Percentiles rank a stretch among this genome's conserved stretches.
These are phyloP conservation scores for Diaporthe destruens DNA, from an alignment of 2,329 filamentous ascomycete species.

Conservation along the genomic window DNA sequence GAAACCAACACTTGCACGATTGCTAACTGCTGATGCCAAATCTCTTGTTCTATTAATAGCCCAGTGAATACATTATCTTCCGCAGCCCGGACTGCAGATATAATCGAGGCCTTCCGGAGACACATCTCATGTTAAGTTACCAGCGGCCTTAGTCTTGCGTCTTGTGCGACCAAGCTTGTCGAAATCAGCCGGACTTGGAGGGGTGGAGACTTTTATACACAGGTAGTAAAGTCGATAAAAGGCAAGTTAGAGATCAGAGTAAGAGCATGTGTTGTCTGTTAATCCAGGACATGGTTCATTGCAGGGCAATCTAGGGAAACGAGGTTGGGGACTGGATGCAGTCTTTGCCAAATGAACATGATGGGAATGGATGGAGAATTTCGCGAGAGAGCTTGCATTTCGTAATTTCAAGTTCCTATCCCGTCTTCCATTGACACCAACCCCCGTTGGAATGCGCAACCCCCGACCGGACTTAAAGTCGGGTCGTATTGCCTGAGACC, in stretches of 20 bases:
- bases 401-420: background rate
- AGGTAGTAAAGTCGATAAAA: background rate
- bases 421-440: background rate
- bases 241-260: background rate
- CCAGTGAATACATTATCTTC: too few relatives aligned
- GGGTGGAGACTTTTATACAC: background rate
- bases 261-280: background rate
- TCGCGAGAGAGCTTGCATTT: background rate
- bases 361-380: background rate
- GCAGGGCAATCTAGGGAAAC: background rate
- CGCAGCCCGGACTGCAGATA: too few relatives aligned
- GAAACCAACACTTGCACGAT: too few relatives aligned
- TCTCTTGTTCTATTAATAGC: too few relatives aligned
- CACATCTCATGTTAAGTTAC: too few relatives aligned
- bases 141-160: background rate
- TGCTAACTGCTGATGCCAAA: too few relatives aligned
- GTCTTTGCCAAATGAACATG: background rate
- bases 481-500: too few relatives aligned
- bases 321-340: background rate
- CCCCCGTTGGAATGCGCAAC: background rate
- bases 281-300: background rate
- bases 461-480: too few relatives aligned
- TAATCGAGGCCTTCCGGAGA: too few relatives aligned
- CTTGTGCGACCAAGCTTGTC: background rate
- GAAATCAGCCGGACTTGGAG: background rate